Evolutionary conservation across 2,329 filamentous ascomycete genomes (phyloP).

Genomic region (Pseudofabraea citricarpa): DNA sequence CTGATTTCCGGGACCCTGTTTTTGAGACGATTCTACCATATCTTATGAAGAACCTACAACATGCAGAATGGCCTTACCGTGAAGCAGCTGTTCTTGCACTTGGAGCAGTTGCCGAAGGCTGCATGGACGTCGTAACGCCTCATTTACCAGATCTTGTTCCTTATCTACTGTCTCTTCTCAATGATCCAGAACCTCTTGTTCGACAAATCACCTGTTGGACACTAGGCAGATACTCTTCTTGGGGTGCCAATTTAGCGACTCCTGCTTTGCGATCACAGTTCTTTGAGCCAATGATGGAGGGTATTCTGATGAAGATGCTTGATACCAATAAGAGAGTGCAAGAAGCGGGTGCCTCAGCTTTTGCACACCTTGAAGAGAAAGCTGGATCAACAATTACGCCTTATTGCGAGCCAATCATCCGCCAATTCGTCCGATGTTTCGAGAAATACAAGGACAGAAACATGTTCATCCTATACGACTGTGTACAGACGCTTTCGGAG

Average conservation of each 20-base stretch:
- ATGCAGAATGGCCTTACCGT: constrained; percentile 84
- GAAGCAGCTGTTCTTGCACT: constrained; percentile 93
- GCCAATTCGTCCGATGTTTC: constrained; percentile 90
- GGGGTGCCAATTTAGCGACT: constrained; percentile 75
- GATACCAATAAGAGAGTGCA: constrained; percentile 98
- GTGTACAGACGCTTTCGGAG: constrained; percentile 93
- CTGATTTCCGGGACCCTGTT: constrained; percentile 80
- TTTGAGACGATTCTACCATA: constrained; percentile 93
- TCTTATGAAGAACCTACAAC: constrained; percentile 81
- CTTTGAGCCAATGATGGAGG: constrained; percentile 97
- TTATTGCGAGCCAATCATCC: constrained; percentile 85
- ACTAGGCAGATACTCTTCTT: constrained; percentile 84
- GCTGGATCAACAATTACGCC: constrained; percentile 75
- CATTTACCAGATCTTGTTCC: constrained; percentile 87
- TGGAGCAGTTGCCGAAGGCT: constrained; percentile 91
- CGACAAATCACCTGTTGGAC: constrained; percentile 98
- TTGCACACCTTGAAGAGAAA: constrained; percentile 93
- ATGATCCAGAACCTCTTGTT: constrained; percentile 84
- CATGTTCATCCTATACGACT: constrained; percentile 98
- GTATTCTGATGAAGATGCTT: constrained; percentile 88
- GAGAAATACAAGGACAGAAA: constrained; percentile 96
- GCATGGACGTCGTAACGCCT: constrained; percentile 82
- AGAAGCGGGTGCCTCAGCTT: constrained; percentile 91
- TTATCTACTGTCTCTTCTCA: constrained; percentile 81
- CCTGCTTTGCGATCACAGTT: constrained; percentile 65